Percentiles rank a stretch among this genome's conserved stretches.
Evolutionary conservation across 2,329 filamentous ascomycete genomes (phyloP).

Genomic region (Calonectria ilicicola): DNA sequence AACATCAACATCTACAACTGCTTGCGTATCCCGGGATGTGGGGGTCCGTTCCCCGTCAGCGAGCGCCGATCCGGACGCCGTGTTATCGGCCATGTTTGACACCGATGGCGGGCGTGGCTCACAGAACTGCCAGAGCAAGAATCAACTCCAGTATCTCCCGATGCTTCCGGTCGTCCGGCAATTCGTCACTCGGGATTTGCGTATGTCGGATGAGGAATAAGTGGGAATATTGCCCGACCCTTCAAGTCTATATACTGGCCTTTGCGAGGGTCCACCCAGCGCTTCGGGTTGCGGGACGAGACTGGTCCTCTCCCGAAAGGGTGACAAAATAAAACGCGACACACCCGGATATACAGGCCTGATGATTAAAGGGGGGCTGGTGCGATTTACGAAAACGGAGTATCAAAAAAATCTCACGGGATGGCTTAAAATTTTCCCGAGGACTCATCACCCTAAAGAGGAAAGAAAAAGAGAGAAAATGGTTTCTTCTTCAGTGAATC

Average conservation of each 20-base stretch:
- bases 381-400: background rate
- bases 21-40: conserved; percentile 27
- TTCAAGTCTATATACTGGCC: conserved; percentile 14
- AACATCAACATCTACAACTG: background rate
- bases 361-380: background rate
- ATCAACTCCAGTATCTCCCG: background rate
- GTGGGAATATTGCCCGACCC: conserved; percentile 11
- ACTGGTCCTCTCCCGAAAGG: background rate
- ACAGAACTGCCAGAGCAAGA: background rate
- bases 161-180: background rate
- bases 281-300: conserved; percentile 23
- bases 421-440: background rate
- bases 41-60: conserved; percentile 19
- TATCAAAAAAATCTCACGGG: background rate
- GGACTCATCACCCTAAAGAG: background rate
- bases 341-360: background rate
- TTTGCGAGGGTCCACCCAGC: conserved; percentile 12
- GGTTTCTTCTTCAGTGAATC: background rate
- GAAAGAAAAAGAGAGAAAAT: background rate
- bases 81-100: conserved; percentile 21
- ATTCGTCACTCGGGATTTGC: background rate
- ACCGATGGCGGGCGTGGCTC: background rate
- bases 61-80: conserved; percentile 14
- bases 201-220: conserved; percentile 17
- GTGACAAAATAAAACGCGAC: conserved; percentile 13